phyloP scores from a whole-genome alignment of 257 asterid genomes.

The Sherardia arvensis region DNA sequence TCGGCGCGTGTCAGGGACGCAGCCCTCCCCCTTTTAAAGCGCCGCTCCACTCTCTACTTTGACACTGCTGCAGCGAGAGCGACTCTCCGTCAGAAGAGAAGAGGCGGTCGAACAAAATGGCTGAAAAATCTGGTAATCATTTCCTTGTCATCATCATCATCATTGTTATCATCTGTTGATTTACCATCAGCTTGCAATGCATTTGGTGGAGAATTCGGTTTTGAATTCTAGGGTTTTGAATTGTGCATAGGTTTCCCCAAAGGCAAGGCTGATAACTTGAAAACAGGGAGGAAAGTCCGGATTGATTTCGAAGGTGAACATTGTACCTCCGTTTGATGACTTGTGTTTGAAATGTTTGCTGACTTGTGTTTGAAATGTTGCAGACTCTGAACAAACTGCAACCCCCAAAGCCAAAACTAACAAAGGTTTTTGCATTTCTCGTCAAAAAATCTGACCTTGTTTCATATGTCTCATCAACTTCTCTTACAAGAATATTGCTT shows the following conservation, averaged over 20 bases:
- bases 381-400: slow-evolving; percentile 31
- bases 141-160: background rate
- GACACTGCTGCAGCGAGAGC: no score
- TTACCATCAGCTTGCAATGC: background rate
- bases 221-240: background rate
- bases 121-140: background rate
- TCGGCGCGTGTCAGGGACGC: no score
- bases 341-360: background rate
- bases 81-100: no score
- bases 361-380: background rate
- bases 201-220: background rate
- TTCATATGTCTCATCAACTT: background rate
- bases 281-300: slow-evolving; percentile 59
- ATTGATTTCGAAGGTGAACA: slow-evolving; percentile 52
- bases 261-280: slow-evolving; percentile 47
- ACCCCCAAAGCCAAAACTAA: slow-evolving; percentile 26
- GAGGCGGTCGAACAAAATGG: background rate
- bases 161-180: no score
- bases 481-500: slow-evolving; percentile 1
- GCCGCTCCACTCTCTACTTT: background rate
- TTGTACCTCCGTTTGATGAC: background rate
- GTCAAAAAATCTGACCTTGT: slow-evolving; percentile 4
- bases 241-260: slow-evolving; percentile 23
- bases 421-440: no score
- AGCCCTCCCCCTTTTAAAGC: background rate